Evolutionary conservation across 2,329 filamentous ascomycete species (phyloP).

Genomic region (Ophiostoma triangulosporum): DNA sequence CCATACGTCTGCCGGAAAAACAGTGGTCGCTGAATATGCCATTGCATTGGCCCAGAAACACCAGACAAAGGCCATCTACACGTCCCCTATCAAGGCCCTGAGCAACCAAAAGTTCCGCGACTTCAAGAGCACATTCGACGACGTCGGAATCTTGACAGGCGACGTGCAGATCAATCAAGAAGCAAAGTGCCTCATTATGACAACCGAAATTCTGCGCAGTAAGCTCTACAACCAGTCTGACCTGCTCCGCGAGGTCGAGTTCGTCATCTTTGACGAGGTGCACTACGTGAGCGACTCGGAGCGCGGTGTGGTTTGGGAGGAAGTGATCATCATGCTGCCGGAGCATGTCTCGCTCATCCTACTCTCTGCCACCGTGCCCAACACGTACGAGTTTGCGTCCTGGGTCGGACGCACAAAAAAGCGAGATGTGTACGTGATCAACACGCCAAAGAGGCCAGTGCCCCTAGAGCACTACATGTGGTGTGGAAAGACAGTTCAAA

Average conservation of each 20-base stretch:
- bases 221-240: slow-evolving; percentile 97
- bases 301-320: slow-evolving; percentile 95
- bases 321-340: slow-evolving; percentile 98
- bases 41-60: slow-evolving; percentile 94
- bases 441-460: slow-evolving; percentile 86
- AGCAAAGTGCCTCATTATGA: slow-evolving; percentile 98
- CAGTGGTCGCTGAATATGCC: slow-evolving; percentile 94
- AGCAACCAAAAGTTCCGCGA: slow-evolving; percentile 99
- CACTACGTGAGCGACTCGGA: slow-evolving; percentile 97
- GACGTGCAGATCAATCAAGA: slow-evolving; percentile 97
- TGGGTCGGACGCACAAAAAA: slow-evolving; percentile 98
- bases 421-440: slow-evolving; percentile 98
- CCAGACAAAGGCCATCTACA: slow-evolving; percentile 99
- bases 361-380: slow-evolving; percentile 90
- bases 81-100: slow-evolving; percentile 92
- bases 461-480: slow-evolving; percentile 93
- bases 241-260: slow-evolving; percentile 91
- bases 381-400: slow-evolving; percentile 93
- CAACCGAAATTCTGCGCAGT: slow-evolving; percentile 91
- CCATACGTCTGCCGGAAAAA: slow-evolving; percentile 95
- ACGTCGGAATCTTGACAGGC: slow-evolving; percentile 91
- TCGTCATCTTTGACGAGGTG: slow-evolving; percentile 97
- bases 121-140: slow-evolving; percentile 79
- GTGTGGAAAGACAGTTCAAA: slow-evolving; percentile 84
- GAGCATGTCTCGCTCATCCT: slow-evolving; percentile 94